Percentiles rank a stretch among this genome's conserved stretches.
phyloP scores from a whole-genome alignment of 257 asterid species.

The Nicotiana benthamiana region DNA sequence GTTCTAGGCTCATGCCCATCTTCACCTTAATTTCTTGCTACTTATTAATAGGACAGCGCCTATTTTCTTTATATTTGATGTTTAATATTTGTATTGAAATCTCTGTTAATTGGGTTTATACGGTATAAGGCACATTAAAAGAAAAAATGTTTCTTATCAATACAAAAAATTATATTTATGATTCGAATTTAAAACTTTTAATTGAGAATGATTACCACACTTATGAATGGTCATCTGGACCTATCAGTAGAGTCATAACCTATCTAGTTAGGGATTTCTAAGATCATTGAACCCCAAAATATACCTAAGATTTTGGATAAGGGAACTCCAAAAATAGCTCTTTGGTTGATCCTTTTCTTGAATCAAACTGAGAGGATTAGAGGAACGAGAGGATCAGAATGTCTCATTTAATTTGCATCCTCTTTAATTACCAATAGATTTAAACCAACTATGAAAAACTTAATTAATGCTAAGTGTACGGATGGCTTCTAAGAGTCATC shows the following conservation, averaged over 20 bases:
- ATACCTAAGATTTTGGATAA: neutral
- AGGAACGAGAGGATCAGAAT: neutral
- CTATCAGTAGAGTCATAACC: neutral
- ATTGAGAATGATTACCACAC: too few relatives aligned
- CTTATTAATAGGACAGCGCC: neutral
- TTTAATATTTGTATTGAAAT: too few relatives aligned
- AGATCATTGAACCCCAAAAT: neutral
- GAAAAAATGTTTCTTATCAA: rapidly evolving
- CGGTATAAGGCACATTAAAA: too few relatives aligned
- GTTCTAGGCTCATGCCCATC: neutral
- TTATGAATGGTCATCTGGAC: neutral
- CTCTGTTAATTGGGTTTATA: too few relatives aligned
- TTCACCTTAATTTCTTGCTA: too few relatives aligned
- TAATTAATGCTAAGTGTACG: too few relatives aligned
- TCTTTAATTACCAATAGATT: neutral
- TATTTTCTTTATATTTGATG: too few relatives aligned
- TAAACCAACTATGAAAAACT: neutral
- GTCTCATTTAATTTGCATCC: neutral
- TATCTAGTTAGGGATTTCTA: neutral
- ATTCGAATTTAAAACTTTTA: too few relatives aligned
- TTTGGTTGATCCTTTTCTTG: neutral
- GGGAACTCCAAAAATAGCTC: neutral
- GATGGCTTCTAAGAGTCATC: neutral
- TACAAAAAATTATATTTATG: too few relatives aligned
- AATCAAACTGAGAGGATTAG: neutral